Evolutionary conservation across 768 basidiomycete species (phyloP).

Genomic region (Kwoniella sp.): DNA sequence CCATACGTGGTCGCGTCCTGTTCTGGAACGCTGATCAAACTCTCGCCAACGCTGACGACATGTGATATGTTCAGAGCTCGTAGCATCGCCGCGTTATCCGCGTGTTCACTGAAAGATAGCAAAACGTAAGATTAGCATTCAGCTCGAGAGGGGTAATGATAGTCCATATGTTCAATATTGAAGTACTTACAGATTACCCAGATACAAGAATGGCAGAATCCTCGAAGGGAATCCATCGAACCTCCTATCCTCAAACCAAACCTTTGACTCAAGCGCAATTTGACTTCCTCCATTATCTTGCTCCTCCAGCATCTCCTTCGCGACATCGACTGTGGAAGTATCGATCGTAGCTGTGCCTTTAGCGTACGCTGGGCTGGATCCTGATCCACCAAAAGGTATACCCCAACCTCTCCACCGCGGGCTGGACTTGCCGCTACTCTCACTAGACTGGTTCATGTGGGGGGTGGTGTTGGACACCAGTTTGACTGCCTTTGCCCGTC

Average conservation of each 20-base stretch:
- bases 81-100: slow-evolving; percentile 91
- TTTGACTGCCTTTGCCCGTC: slow-evolving; percentile 43
- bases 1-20: slow-evolving; percentile 59
- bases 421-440: neutral
- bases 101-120: slow-evolving; percentile 70
- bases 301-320: slow-evolving; percentile 25
- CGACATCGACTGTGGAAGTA: slow-evolving; percentile 25
- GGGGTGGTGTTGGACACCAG: slow-evolving; percentile 23
- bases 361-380: neutral
- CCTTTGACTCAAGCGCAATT: slow-evolving; percentile 57
- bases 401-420: slow-evolving; percentile 34
- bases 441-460: neutral
- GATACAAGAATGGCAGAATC: slow-evolving; percentile 86
- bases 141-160: no score
- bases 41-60: slow-evolving; percentile 95
- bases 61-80: slow-evolving; percentile 94
- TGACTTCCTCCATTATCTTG: slow-evolving; percentile 33
- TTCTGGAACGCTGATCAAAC: slow-evolving; percentile 63
- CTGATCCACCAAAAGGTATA: slow-evolving; percentile 15
- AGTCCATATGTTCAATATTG: neutral
- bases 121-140: slow-evolving; percentile 8
- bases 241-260: slow-evolving; percentile 91
- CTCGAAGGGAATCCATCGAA: slow-evolving; percentile 97
- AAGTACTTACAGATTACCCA: slow-evolving; percentile 82
- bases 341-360: neutral